Percentiles rank a stretch among this genome's conserved stretches.
These are phyloP conservation scores for Kodamaea lidongshanica DNA, from an alignment of 805 yeast species.

Conservation along the genomic window DNA sequence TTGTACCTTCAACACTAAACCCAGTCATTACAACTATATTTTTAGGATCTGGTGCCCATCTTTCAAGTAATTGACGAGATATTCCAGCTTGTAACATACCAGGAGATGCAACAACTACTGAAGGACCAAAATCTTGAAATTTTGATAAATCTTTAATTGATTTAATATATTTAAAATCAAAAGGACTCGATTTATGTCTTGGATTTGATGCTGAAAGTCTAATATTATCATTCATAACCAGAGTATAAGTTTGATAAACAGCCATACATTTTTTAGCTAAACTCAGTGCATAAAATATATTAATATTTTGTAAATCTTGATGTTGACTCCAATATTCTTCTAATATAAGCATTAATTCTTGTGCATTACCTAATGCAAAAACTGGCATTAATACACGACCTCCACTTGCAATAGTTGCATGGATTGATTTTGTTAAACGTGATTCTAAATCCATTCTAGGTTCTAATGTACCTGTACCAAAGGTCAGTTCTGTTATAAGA, in stretches of 20 bases:
- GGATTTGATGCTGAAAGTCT: constrained; percentile 47
- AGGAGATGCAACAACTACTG: constrained; percentile 94
- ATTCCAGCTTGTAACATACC: constrained; percentile 98
- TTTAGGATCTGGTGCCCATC: constrained; percentile 96
- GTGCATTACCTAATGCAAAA: constrained; percentile 95
- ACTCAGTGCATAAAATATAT: constrained; percentile 85
- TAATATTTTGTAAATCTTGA: constrained; percentile 73
- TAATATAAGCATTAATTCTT: constrained; percentile 78
- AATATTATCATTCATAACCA: constrained; percentile 94
- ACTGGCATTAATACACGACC: constrained; percentile 92
- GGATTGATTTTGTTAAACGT: constrained; percentile 74
- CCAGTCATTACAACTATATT: constrained; percentile 88
- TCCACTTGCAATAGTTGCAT: constrained; percentile 76
- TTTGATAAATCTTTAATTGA: constrained; percentile 73
- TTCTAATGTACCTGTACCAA: constrained; percentile 96
- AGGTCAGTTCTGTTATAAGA: constrained; percentile 89
- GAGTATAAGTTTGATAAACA: constrained; percentile 91
- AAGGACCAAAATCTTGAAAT: constrained; percentile 90
- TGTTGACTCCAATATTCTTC: constrained; percentile 93
- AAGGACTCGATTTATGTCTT: constrained; percentile 58
- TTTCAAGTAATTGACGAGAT: constrained; percentile 82
- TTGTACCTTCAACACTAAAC: constrained; percentile 96
- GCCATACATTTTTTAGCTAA: constrained; percentile 96
- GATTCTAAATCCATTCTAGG: constrained; percentile 82
- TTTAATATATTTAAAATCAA: constrained; percentile 78